A percentile compares a stretch with the other conserved stretches of the same genome.
phyloP scores from a whole-genome alignment of 129 eudicot species.

The Chrysanthemum lavandulifolium region DNA sequence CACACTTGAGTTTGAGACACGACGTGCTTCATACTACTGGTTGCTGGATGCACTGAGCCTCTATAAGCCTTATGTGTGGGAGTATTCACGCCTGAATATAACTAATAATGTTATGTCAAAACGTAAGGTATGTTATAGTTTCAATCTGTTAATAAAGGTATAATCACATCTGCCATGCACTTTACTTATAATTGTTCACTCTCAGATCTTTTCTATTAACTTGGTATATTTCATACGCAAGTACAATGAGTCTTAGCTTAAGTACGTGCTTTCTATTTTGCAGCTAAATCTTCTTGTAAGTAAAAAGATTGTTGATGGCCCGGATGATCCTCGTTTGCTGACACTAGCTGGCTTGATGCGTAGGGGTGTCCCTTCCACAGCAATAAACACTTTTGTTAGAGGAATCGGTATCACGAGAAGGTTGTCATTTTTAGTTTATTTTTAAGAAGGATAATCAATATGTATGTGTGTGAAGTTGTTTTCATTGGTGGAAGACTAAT shows the following conservation, averaged over 20 bases:
- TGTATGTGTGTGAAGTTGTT: neutral
- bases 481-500: conserved; percentile 9
- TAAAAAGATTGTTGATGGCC: conserved; percentile 81
- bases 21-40: conserved; percentile 96
- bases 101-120: conserved; percentile 96
- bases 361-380: conserved; percentile 84
- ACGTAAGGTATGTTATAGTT: conserved; percentile 57
- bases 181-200: too few species aligned
- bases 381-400: conserved; percentile 84
- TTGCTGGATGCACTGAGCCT: conserved; percentile 76
- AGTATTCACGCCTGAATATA: conserved; percentile 76
- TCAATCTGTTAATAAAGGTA: neutral
- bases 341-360: conserved; percentile 89
- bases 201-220: too few species aligned
- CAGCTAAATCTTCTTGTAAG: conserved; percentile 91
- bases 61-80: conserved; percentile 91
- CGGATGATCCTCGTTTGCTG: conserved; percentile 99
- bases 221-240: too few species aligned
- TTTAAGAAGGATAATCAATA: neutral
- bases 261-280: neutral
- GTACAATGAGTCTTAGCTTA: neutral
- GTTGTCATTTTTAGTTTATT: conserved; percentile 31
- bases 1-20: conserved; percentile 92
- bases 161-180: neutral
- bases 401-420: conserved; percentile 97